These are phyloP conservation scores for Sclerotinia minor DNA, from an alignment of 2,329 filamentous ascomycete genomes.

Conservation along the genomic window DNA sequence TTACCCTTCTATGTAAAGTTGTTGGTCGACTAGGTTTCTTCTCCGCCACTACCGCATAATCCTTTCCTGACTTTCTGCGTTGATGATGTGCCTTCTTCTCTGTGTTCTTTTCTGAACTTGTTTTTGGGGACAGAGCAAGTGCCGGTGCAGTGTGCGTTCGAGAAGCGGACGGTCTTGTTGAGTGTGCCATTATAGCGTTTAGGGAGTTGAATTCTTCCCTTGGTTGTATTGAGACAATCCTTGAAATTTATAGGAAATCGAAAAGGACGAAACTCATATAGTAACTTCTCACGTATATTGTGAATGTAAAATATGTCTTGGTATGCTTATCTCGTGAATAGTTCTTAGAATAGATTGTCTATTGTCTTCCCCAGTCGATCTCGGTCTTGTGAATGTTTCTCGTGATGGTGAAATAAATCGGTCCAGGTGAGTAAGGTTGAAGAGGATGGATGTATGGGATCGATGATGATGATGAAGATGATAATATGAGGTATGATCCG, in stretches of 20 bases:
- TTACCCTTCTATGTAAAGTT: conserved; percentile 29
- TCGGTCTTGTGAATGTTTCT: conserved; percentile 24
- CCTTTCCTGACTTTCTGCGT: conserved; percentile 37
- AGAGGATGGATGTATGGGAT: background rate
- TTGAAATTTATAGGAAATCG: background rate
- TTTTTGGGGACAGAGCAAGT: conserved; percentile 33
- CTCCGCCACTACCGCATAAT: conserved; percentile 30
- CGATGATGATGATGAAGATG: background rate
- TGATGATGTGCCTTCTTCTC: conserved; percentile 26
- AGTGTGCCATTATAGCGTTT: conserved; percentile 36
- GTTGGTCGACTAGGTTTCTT: conserved; percentile 34
- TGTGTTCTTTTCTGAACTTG: conserved; percentile 28
- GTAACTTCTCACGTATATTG: background rate
- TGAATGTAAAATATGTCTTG: background rate
- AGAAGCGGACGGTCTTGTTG: conserved; percentile 34
- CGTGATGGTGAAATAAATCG: conserved; percentile 16
- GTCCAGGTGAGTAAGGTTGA: conserved; percentile 9
- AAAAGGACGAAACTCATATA: background rate
- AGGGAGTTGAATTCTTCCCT: conserved; percentile 12
- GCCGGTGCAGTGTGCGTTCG: conserved; percentile 29
- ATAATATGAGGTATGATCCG: conserved; percentile 6
- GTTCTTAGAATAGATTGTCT: background rate
- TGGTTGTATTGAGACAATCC: background rate
- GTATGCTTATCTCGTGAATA: background rate
- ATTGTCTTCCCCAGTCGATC: background rate